Percentiles rank a stretch among this genome's conserved stretches.
Conservation (phyloP, 805 yeast species). For the Starmerella asiatica region DNA sequence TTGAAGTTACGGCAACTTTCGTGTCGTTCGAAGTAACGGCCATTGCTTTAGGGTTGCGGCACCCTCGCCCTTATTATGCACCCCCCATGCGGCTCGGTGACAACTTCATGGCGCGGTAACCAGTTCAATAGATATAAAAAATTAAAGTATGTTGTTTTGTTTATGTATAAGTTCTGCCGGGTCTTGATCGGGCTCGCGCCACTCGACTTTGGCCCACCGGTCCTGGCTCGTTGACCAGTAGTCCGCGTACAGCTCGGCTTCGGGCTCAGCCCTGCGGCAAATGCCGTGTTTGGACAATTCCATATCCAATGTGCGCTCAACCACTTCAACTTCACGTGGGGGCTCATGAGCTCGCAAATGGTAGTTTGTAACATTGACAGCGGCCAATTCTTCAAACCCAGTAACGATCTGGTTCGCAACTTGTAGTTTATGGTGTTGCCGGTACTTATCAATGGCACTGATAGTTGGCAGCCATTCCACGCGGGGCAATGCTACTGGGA, state of each 20-base stretch:
- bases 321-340: not conserved
- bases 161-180: slow-evolving; percentile 27
- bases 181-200: slow-evolving; percentile 44
- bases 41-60: no score
- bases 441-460: not conserved
- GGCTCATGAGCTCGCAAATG: slow-evolving; percentile 1
- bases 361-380: slow-evolving; percentile 10
- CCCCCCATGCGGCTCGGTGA: no score
- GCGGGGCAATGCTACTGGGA: not conserved
- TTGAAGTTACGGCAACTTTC: slow-evolving; percentile 16
- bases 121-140: not conserved
- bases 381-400: slow-evolving; percentile 18
- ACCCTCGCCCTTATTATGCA: no score
- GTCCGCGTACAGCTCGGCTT: slow-evolving; percentile 13
- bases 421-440: slow-evolving; percentile 7
- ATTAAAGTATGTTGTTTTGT: not conserved
- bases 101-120: no score
- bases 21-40: slow-evolving; percentile 11
- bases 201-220: slow-evolving; percentile 33
- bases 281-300: slow-evolving; percentile 15
- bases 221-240: slow-evolving; percentile 15
- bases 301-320: slow-evolving; percentile 3
- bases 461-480: slow-evolving; percentile 7
- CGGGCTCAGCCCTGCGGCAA: slow-evolving; percentile 4
- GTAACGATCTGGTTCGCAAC: slow-evolving; percentile 20